phyloP scores from a whole-genome alignment of 192 early-diverging fungal species.

The Rhizophagus prolifer region DNA sequence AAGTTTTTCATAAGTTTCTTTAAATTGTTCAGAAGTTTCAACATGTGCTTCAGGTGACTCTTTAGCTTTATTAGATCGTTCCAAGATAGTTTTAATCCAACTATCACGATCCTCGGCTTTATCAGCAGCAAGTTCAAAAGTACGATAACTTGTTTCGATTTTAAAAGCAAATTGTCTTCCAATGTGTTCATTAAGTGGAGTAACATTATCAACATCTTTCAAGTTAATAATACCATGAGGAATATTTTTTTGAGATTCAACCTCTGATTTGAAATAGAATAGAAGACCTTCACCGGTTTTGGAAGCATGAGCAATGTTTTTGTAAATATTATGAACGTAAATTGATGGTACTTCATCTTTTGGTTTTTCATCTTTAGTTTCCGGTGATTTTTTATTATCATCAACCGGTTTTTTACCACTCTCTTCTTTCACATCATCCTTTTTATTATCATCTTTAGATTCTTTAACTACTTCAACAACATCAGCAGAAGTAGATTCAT shows the following conservation, averaged over 20 bases:
- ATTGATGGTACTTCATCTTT: not conserved
- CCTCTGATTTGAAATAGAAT: not conserved
- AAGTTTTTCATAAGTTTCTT: not conserved
- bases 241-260: not conserved
- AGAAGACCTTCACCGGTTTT: not conserved
- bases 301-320: not conserved
- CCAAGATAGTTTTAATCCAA: not conserved
- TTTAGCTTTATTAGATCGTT: not conserved
- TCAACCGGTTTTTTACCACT: no score
- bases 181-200: not conserved
- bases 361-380: not conserved
- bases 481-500: no score
- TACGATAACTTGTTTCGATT: not conserved
- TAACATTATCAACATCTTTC: not conserved
- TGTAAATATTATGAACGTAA: not conserved
- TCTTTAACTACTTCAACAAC: not conserved
- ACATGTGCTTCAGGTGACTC: not conserved
- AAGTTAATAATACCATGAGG: not conserved
- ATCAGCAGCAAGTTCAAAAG: not conserved
- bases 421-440: no score
- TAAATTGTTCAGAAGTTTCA: not conserved
- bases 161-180: not conserved
- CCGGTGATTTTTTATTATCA: no score
- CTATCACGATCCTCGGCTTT: not conserved
- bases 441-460: not conserved